A percentile compares a stretch with the other conserved stretches of the same genome.
phyloP scores from a whole-genome alignment of 768 basidiomycete species.

The Fomitopsis pulvina region DNA sequence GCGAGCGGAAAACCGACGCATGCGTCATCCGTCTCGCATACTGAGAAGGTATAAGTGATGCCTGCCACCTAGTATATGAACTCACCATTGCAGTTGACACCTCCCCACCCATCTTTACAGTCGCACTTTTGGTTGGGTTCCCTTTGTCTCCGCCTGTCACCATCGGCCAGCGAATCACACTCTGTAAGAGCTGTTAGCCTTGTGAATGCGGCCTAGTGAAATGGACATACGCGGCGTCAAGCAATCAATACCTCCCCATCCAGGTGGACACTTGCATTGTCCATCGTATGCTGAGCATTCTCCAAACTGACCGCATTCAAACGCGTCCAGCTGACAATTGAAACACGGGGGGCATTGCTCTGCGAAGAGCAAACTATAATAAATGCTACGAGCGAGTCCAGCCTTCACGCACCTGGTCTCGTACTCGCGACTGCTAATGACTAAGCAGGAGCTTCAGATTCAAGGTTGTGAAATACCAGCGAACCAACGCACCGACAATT shows the following conservation, averaged over 20 bases:
- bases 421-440: slow-evolving; percentile 8
- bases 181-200: slow-evolving; percentile 39
- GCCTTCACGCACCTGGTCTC: slow-evolving; percentile 10
- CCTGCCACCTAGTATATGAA: background rate
- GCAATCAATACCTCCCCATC: slow-evolving; percentile 98
- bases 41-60: slow-evolving; percentile 32
- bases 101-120: slow-evolving; percentile 93
- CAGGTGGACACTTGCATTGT: slow-evolving; percentile 93
- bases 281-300: slow-evolving; percentile 89
- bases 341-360: slow-evolving; percentile 81
- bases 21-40: slow-evolving; percentile 77
- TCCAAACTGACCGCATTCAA: slow-evolving; percentile 90
- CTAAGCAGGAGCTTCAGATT: background rate
- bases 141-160: slow-evolving; percentile 75
- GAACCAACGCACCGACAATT: slow-evolving; percentile 3
- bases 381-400: background rate
- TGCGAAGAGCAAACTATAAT: background rate
- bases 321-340: slow-evolving; percentile 90
- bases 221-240: slow-evolving; percentile 75
- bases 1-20: slow-evolving; percentile 75
- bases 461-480: background rate
- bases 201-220: background rate
- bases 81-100: slow-evolving; percentile 96
- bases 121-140: slow-evolving; percentile 72
- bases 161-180: slow-evolving; percentile 92